Evolutionary conservation across 2,329 filamentous ascomycete species (phyloP).

Genomic region (Pestalotiopsis sp.): DNA sequence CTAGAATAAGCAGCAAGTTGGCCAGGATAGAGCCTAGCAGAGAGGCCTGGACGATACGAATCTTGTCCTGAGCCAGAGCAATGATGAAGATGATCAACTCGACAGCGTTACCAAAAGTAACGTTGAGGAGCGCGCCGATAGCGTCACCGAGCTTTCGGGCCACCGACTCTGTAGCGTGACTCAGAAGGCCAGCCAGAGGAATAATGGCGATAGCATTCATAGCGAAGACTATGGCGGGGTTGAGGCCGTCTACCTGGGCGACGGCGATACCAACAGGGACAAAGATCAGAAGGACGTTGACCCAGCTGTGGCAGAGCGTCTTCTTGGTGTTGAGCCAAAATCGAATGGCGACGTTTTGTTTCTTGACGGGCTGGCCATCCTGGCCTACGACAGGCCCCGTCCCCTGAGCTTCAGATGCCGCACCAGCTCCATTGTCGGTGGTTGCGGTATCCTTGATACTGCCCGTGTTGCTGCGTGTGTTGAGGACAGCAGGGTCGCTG

Average conservation of each 20-base stretch:
- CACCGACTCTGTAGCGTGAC: conserved; percentile 75
- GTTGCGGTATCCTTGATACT: conserved; percentile 29
- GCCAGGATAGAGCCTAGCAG: conserved; percentile 87
- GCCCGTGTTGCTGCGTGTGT: conserved; percentile 24
- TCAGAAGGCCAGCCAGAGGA: conserved; percentile 72
- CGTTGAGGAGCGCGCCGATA: conserved; percentile 72
- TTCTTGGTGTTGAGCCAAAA: conserved; percentile 56
- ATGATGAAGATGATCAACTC: conserved; percentile 84
- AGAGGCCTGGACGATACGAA: conserved; percentile 89
- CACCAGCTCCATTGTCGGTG: conserved; percentile 36
- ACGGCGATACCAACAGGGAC: conserved; percentile 77
- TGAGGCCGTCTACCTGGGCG: conserved; percentile 53
- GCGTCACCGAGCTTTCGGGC: conserved; percentile 74
- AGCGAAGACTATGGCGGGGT: conserved; percentile 68
- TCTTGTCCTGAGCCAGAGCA: conserved; percentile 78
- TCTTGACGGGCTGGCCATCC: conserved; percentile 26
- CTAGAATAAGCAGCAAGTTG: conserved; percentile 85
- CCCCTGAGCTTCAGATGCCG: conserved; percentile 52
- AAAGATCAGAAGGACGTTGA: conserved; percentile 77
- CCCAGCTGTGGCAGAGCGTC: conserved; percentile 72
- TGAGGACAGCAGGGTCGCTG: conserved; percentile 23
- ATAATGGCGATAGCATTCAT: conserved; percentile 78
- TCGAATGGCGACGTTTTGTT: conserved; percentile 33
- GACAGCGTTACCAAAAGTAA: conserved; percentile 79
- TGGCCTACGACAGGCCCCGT: conserved; percentile 59